Evolutionary conservation across 1,284 basidiomycete species (phyloP), one percentile per base, ranked within the genome.

Genomic region (Schizopora paradoxa): DNA sequence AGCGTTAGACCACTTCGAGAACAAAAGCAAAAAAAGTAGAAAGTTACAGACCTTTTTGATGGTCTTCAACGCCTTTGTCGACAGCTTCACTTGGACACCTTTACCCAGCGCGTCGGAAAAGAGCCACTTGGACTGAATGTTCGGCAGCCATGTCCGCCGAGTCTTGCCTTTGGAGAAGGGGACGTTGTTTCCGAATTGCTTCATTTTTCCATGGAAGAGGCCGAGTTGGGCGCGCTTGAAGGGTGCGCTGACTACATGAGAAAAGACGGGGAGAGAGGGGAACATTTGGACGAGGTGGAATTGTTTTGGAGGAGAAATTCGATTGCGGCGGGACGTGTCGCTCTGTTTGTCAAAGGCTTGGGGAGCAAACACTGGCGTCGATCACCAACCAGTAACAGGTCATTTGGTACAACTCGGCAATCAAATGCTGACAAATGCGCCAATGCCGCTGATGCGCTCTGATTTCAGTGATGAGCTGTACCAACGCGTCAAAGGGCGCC

Each of bases 141-240:
- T 96, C 19, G 92, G 89, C 21, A 89, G 69, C 92, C 92, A 96
- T 35, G 80, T 78, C 35, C 92, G 72, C 41, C 88, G 82, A n/a
- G 93, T 94, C 69, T 94, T 94, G 63, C 86, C 78, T 61, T 88
- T 82, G 18, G 91, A 95, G 65, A 90, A 86, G 0, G 92, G 91
- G 42, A 94, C 88, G 60, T 86, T 93, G 74, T 95, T 93, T 29
- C 92, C 92, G 54, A 80, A 83, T 55, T 79, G 83, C 53, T 83
- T 86, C 41, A 69, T 77, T 60, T 83, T 84, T 13, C 87, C 87
- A 48, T 90, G 86, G 61, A 86, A 91, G 1, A 91, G 78, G 43
- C 86, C 86, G 2, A 77, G 67, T 51, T 86, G 78, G 1, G 86
- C 66, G 31, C 84, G 77, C 61, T 88, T 89, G 69, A 89, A 89